These are phyloP conservation scores for Solanum ossicruentum DNA, from an alignment of 257 asterid genomes.

Conservation along the genomic window DNA sequence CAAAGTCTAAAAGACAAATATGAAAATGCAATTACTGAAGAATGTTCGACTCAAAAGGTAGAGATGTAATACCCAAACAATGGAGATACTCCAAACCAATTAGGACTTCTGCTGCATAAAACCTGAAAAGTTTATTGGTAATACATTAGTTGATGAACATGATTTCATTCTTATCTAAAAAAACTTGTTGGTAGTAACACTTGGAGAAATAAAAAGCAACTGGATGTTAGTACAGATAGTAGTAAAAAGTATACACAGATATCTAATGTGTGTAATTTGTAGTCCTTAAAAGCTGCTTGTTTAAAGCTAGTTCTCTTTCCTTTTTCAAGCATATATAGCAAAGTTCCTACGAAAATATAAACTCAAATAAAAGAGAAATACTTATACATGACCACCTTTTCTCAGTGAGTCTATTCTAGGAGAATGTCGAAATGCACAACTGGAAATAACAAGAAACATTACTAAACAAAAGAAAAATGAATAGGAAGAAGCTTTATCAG, in stretches of 20 bases:
- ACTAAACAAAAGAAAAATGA: background rate
- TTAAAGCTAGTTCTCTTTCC: background rate
- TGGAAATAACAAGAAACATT: background rate
- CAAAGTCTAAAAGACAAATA: background rate
- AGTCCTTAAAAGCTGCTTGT: background rate
- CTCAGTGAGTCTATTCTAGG: background rate
- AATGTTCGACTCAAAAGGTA: background rate
- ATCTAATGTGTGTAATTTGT: background rate
- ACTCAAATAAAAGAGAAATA: background rate
- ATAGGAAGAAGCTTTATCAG: background rate
- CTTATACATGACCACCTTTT: background rate
- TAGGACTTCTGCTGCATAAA: slow-evolving; percentile 90
- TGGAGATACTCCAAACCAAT: slow-evolving; percentile 96
- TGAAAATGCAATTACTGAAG: background rate
- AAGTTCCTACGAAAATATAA: background rate
- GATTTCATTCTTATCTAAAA: background rate
- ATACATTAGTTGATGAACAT: background rate
- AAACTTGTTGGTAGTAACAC: background rate
- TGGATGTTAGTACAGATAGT: background rate
- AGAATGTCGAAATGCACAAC: background rate
- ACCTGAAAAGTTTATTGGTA: slow-evolving; percentile 33
- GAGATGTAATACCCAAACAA: slow-evolving; percentile 57
- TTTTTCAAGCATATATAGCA: background rate
- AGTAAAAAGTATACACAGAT: background rate
- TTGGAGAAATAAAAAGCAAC: background rate